Evolutionary conservation across 257 asterid genomes (phyloP).

Genomic region (Linaria vulgaris): DNA sequence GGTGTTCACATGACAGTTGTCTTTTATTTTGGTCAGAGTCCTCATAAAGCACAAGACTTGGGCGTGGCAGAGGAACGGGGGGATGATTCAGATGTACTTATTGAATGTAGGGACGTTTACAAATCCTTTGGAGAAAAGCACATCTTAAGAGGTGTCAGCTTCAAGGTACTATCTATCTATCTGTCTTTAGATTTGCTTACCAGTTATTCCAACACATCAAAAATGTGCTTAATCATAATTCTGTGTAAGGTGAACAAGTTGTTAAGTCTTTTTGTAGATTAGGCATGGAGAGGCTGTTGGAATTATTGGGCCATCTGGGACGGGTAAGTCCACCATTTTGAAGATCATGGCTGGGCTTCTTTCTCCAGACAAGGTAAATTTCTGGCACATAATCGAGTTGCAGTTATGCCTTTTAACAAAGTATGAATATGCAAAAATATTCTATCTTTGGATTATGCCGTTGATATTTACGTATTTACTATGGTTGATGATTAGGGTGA

Average conservation of each 20-base stretch:
- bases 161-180: conserved; percentile 64
- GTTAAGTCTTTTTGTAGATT: conserved; percentile 55
- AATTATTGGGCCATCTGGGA: conserved; percentile 99
- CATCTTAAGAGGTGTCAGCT: conserved; percentile 91
- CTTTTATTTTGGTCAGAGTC: too few relatives aligned
- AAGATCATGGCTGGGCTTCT: conserved; percentile 99
- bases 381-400: conserved; percentile 11
- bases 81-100: conserved; percentile 78
- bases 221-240: neutral
- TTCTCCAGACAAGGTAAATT: conserved; percentile 90
- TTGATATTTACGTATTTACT: neutral
- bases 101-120: conserved; percentile 86
- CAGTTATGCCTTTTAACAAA: conserved; percentile 14
- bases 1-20: too few relatives aligned
- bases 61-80: conserved; percentile 34
- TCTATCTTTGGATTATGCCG: conserved; percentile 19
- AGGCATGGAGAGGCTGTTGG: conserved; percentile 99
- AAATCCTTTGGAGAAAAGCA: conserved; percentile 95
- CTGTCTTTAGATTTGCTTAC: conserved; percentile 25
- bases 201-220: neutral
- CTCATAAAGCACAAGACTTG: conserved; percentile 19
- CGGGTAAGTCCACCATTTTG: conserved; percentile 95
- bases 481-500: conserved; percentile 66
- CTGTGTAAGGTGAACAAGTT: conserved; percentile 6
- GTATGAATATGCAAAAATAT: neutral